phyloP scores from a whole-genome alignment of 139 green algal species.

The Micromonas commoda region DNA sequence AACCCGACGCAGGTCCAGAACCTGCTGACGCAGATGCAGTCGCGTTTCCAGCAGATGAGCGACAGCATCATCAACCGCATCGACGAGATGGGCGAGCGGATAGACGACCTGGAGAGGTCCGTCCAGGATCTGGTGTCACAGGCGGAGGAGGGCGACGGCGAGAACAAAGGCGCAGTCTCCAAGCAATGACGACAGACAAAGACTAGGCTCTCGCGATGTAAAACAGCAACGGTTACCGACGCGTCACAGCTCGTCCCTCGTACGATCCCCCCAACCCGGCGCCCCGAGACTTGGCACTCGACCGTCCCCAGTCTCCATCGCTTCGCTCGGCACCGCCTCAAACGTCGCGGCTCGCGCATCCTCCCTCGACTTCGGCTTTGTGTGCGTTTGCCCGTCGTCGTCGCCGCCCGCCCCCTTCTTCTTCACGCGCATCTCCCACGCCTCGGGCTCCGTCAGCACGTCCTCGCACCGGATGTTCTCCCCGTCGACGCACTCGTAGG shows the following conservation, averaged over 20 bases:
- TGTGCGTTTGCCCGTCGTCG: not conserved
- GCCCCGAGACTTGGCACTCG: no score
- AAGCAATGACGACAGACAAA: not conserved
- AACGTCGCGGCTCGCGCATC: not conserved
- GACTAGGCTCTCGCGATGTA: not conserved
- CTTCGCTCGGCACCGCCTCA: not conserved
- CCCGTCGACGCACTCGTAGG: no score
- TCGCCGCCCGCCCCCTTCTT: not conserved
- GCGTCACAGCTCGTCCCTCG: no score
- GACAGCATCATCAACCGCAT: slow-evolving; percentile 49
- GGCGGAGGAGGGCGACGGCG: not conserved
- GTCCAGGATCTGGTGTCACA: slow-evolving; percentile 55
- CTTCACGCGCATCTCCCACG: not conserved
- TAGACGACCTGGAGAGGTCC: slow-evolving; percentile 56
- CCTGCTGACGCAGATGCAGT: slow-evolving; percentile 48
- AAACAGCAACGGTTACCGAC: no score
- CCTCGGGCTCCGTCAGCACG: not conserved
- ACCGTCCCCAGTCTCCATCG: no score
- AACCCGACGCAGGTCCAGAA: not conserved
- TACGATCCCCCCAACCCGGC: no score
- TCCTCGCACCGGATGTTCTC: no score
- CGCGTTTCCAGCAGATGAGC: slow-evolving; percentile 52
- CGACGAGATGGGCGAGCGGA: slow-evolving; percentile 53
- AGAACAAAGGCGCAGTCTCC: not conserved
- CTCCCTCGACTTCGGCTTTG: not conserved